A percentile compares a stretch with the other conserved stretches of the same genome.
Evolutionary conservation across 768 basidiomycete species (phyloP).

Genomic region (Auricularia sp.): DNA sequence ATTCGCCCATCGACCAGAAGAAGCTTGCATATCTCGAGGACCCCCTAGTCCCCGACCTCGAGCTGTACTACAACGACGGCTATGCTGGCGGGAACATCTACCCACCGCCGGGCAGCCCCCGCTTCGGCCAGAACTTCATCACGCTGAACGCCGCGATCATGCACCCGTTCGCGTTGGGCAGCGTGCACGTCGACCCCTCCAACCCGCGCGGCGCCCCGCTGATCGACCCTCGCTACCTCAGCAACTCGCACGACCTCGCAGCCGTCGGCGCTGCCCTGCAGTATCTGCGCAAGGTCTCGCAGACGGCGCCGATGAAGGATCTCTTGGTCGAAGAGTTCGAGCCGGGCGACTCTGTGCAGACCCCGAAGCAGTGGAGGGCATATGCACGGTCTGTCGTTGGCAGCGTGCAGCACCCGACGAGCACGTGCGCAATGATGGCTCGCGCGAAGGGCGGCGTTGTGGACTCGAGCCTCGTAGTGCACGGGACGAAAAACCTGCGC

Average conservation of each 20-base stretch:
- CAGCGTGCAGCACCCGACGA: conserved; percentile 43
- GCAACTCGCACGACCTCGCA: conserved; percentile 24
- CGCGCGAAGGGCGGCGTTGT: conserved; percentile 46
- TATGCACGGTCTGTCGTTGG: conserved; percentile 21
- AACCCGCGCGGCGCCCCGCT: conserved; percentile 24
- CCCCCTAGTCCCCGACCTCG: not conserved
- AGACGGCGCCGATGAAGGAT: conserved; percentile 38
- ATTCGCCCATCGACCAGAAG: not conserved
- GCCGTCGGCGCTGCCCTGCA: conserved; percentile 50
- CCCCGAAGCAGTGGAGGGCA: conserved; percentile 45
- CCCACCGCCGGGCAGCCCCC: too few species aligned
- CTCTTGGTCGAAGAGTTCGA: conserved; percentile 34
- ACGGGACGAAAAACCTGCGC: conserved; percentile 9
- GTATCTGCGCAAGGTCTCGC: conserved; percentile 45
- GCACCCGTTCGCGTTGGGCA: not conserved
- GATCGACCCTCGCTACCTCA: conserved; percentile 35
- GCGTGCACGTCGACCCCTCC: conserved; percentile 22
- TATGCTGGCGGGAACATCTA: not conserved
- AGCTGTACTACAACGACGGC: not conserved
- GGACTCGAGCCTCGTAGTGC: conserved; percentile 32
- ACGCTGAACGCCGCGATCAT: not conserved
- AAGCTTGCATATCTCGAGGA: not conserved
- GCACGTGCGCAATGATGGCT: conserved; percentile 50
- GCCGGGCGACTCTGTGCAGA: conserved; percentile 39
- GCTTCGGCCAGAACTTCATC: too few species aligned